A percentile compares a stretch with the other conserved stretches of the same genome.
Conservation (phyloP, 1,284 basidiomycete species). For the Coriolopsis trogii region DNA sequence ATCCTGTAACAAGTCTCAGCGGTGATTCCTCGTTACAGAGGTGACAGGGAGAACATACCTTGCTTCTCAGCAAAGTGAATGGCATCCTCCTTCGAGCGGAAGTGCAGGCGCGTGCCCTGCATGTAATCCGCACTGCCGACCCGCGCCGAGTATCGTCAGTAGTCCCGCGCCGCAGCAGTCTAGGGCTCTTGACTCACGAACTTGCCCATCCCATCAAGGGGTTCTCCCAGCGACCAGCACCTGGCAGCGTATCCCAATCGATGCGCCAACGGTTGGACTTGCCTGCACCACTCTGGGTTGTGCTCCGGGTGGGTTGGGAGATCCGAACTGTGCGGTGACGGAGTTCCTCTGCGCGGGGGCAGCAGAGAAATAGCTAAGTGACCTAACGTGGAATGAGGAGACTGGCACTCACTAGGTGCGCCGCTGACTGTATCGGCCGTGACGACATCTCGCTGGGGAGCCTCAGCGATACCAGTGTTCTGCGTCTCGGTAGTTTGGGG, state of each 20-base stretch:
- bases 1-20: conserved; percentile 55
- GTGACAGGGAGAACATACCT: conserved; percentile 48
- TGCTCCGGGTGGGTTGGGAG: conserved; percentile 92
- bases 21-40: conserved; percentile 2
- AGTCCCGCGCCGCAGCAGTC: background rate
- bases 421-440: conserved; percentile 80
- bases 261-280: conserved; percentile 92
- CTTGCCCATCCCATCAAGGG: conserved; percentile 98
- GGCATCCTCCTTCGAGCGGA: conserved; percentile 91
- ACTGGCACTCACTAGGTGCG: conserved; percentile 62
- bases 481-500: conserved; percentile 31
- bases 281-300: conserved; percentile 91
- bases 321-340: conserved; percentile 89
- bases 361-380: too few species aligned
- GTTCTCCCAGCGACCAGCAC: conserved; percentile 96
- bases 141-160: background rate
- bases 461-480: conserved; percentile 41
- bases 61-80: conserved; percentile 94
- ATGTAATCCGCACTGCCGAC: conserved; percentile 88
- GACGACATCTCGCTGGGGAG: conserved; percentile 55
- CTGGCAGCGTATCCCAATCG: conserved; percentile 92
- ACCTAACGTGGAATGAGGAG: too few species aligned
- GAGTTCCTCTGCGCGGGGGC: conserved; percentile 83
- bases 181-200: conserved; percentile 61
- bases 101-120: conserved; percentile 89